Conservation (phyloP, 345 rosid species). For the Syzygium oleosum region DNA sequence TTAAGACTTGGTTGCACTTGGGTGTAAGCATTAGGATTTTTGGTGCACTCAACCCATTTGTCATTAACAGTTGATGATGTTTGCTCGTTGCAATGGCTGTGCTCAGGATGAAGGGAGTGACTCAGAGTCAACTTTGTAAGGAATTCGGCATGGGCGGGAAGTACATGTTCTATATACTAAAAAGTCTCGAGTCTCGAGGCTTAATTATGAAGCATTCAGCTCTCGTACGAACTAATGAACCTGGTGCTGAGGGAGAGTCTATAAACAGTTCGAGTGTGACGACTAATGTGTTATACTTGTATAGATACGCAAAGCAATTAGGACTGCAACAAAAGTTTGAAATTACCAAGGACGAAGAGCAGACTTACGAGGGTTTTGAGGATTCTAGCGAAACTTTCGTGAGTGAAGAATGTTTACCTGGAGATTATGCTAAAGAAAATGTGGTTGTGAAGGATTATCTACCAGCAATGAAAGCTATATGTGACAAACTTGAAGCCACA, state of each 20-base stretch:
- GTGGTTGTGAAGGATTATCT: constrained; percentile 64
- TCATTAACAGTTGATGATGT: neutral
- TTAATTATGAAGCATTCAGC: constrained; percentile 71
- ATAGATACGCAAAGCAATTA: constrained; percentile 72
- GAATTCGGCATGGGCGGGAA: constrained; percentile 69
- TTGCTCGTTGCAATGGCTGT: neutral
- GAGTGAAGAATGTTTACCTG: constrained; percentile 20
- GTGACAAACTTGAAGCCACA: constrained; percentile 74
- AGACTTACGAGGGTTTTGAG: constrained; percentile 12
- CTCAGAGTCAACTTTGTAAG: constrained; percentile 72
- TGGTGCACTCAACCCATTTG: neutral
- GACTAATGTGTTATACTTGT: constrained; percentile 61
- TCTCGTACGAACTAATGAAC: constrained; percentile 61
- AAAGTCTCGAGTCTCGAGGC: constrained; percentile 67
- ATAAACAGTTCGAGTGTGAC: constrained; percentile 43
- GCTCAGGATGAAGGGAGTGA: constrained; percentile 59
- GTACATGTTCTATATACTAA: constrained; percentile 56
- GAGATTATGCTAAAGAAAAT: constrained; percentile 41
- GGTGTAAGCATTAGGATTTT: neutral
- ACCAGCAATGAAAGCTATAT: constrained; percentile 77
- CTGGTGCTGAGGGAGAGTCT: constrained; percentile 51
- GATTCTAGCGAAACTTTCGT: constrained; percentile 22
- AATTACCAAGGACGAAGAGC: constrained; percentile 45
- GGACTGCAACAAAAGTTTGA: constrained; percentile 68
- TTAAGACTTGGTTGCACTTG: neutral